Base-by-base conservation (phyloP, 352 stramenopile species). In the Globisporangium alternatum region DNA sequence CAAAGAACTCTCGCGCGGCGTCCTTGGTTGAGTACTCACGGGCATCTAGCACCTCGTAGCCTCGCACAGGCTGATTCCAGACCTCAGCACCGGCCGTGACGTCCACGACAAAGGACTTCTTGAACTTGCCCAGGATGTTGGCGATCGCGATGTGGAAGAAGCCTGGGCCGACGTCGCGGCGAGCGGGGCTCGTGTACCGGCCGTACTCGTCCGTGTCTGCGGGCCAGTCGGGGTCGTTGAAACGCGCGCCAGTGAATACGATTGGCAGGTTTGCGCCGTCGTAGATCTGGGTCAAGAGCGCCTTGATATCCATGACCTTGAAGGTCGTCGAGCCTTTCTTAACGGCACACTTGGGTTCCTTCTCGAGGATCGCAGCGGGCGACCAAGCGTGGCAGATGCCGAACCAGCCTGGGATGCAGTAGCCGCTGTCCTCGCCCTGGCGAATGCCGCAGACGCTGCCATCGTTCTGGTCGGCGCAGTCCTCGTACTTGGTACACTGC, bases 301-400 rank as follows among this genome's bases (percentile, higher is more conserved):
- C 62, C 55, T 66, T 66, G 48, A 70, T 56, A 3, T 69, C 64
- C 21, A 63, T 54, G 15, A 39, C 21, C 44, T 69, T n/a, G 30
- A 69, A 61, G 28, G 15, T 66, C 1, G 53, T 33, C n/a, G 8
- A 25, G 13, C 31, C 44, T 47, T 60, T 64, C 30, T 60, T 69
- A 25, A 71, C 61, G 2, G 51, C 35, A 19, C 59, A 65, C 30
- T 21, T 49, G 6, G 59, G 59, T 31, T 64, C 62, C n/a, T 48
- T 37, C 51, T 68, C 62, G 8, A 68, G n/a, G 28, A 68, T 53
- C 58, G 58, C 30, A 5, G 64, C 64, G 0, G 56, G 58, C 0
- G 64, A 58, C 64, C 58, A 70, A 43, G 64, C 64, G 49, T 70
- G 64, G 37, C 64, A 70, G 33, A 70, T 66, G 35, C 64, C 58